Evolutionary conservation across 2,329 filamentous ascomycete species (phyloP).

Genomic region (Fusarium veterinarium): DNA sequence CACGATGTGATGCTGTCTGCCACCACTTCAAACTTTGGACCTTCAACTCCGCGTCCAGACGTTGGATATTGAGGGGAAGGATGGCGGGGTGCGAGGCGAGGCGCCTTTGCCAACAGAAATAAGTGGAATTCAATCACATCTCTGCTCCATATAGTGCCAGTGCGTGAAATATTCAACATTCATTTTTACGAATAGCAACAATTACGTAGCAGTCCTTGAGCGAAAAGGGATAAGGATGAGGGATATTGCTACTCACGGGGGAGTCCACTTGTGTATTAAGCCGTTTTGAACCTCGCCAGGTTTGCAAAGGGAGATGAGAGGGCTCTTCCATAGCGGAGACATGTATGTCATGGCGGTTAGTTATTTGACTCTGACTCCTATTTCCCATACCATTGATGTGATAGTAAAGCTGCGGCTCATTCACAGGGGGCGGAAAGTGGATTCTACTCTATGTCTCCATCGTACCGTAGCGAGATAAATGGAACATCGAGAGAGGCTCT

Average conservation of each 20-base stretch:
- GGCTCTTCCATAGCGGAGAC: constrained; percentile 16
- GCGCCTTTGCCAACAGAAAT: neutral
- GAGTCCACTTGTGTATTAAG: neutral
- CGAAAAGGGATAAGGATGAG: constrained; percentile 36
- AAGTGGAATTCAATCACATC: neutral
- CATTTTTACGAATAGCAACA: constrained; percentile 21
- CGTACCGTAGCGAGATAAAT: constrained; percentile 9
- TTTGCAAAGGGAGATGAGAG: constrained; percentile 5
- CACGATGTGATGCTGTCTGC: constrained; percentile 1
- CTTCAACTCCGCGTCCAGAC: constrained; percentile 4
- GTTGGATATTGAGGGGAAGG: neutral
- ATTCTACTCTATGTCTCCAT: constrained; percentile 21
- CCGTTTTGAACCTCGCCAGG: neutral
- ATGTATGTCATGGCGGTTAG: constrained; percentile 30
- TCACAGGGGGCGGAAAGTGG: constrained; percentile 32
- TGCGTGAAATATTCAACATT: constrained; percentile 28
- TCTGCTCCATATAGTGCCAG: neutral
- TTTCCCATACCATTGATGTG: constrained; percentile 1
- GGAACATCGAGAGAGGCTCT: constrained; percentile 30
- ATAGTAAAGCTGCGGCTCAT: constrained; percentile 28
- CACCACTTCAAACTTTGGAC: constrained; percentile 5
- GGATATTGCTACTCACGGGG: constrained; percentile 29
- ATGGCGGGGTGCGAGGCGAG: neutral
- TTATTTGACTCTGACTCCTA: constrained; percentile 12
- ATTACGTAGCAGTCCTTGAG: constrained; percentile 33